phyloP scores from a whole-genome alignment of 257 asterid genomes.

The Thymus mandschuricus region DNA sequence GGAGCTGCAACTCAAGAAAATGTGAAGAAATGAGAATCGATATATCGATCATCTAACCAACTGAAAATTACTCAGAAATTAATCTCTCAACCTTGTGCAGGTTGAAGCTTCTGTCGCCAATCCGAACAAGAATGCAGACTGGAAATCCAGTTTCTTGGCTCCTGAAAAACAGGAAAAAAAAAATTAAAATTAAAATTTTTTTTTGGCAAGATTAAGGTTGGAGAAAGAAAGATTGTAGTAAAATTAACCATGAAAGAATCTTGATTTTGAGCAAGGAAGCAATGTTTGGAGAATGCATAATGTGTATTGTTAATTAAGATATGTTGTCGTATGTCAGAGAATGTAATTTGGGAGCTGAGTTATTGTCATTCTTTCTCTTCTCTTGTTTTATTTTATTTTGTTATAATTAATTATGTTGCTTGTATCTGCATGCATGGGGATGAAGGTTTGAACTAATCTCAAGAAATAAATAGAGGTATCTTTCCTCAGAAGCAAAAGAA shows the following conservation, averaged over 20 bases:
- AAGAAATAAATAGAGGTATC: conserved; percentile 20
- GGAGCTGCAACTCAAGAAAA: conserved; percentile 43
- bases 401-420: too few relatives aligned
- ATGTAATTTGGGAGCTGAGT: neutral
- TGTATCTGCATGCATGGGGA: conserved; percentile 44
- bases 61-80: neutral
- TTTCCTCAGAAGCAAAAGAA: too few relatives aligned
- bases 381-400: too few relatives aligned
- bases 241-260: conserved; percentile 62
- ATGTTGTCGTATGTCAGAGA: conserved; percentile 9
- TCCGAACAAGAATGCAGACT: conserved; percentile 53
- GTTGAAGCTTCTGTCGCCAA: conserved; percentile 59
- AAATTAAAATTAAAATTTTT: too few relatives aligned
- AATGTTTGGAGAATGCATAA: conserved; percentile 46
- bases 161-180: conserved; percentile 38
- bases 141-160: conserved; percentile 76
- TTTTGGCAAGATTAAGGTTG: too few relatives aligned
- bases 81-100: conserved; percentile 68
- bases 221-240: neutral
- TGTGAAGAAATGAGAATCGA: too few relatives aligned
- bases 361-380: neutral
- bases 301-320: too few relatives aligned
- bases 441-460: conserved; percentile 47
- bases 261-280: conserved; percentile 72
- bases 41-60: too few relatives aligned